Evolutionary conservation across 108 stramenopile genomes (phyloP), one percentile per base, ranked within the genome.

Genomic region (Epipyxis sp.): DNA sequence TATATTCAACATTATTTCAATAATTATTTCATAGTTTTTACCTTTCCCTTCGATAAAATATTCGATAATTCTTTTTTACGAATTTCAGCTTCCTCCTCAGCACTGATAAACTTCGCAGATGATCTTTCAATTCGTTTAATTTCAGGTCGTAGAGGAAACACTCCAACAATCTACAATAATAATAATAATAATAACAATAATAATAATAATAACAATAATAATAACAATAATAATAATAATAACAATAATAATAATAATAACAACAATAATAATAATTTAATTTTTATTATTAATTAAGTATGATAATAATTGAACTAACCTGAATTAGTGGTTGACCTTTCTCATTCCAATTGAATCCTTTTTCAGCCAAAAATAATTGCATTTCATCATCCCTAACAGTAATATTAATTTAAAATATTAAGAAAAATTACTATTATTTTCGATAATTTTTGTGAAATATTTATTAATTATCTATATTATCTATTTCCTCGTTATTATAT

Each of bases 101-200:
- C 71, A 10, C 42, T 30, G 32, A 42, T 6, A 42, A 74, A 74
- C 71, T 74, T 74, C 25, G 71, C 71, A 27, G 71, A 13, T 32
- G 46, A 16, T 32, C 34, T 3, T 10, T 43, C 32, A 6, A 16
- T 27, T 32, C 43, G 40, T 42, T 74, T 6, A 10, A 74, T 10
- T 37, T 10, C 32, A 10, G 16, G 16, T 27, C 34, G n/a, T 6
- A 3, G 3, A 42, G 40, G 41, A 42, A 74, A 74, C 10, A 74
- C 71, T 10, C 71, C 71, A 29, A 42, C 50, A 42, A 74, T 74
- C 71, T 42, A 37, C 20, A 74, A 16, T 6, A 6, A 37, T 6
- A 29, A 39, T 32, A 54, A 20, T 13, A 50, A 50, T 20, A 50
- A 50, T 50, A 50, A 20, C 13, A 13, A 50, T n/a, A n/a, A n/a